Evolutionary conservation across 192 early-diverging fungal genomes (phyloP).

Genomic region (Pecoramyces ruminantium): DNA sequence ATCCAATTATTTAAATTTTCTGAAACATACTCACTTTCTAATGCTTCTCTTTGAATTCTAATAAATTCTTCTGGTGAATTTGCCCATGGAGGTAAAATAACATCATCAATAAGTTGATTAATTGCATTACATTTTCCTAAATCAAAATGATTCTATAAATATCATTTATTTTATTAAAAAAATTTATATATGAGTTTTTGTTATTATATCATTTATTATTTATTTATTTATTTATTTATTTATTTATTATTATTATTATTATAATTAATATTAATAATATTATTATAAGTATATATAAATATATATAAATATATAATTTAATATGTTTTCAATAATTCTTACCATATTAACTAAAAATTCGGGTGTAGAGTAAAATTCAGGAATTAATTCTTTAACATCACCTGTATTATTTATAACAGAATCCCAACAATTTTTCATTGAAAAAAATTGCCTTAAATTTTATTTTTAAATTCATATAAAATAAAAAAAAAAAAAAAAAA

Average conservation of each 20-base stretch:
- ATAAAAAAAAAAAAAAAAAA: too few species aligned
- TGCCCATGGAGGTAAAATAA: slow-evolving; percentile 79
- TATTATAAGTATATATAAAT: too few species aligned
- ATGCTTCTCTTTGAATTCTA: slow-evolving; percentile 55
- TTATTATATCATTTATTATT: too few species aligned
- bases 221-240: too few species aligned
- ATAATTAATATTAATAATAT: too few species aligned
- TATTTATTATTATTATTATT: too few species aligned
- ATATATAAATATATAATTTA: too few species aligned
- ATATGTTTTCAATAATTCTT: background rate
- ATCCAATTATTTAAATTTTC: slow-evolving; percentile 83
- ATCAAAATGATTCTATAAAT: background rate
- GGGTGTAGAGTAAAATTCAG: slow-evolving; percentile 89
- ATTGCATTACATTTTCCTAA: slow-evolving; percentile 34
- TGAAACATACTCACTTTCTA: slow-evolving; percentile 70
- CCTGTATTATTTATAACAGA: slow-evolving; percentile 54
- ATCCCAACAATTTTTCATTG: slow-evolving; percentile 54
- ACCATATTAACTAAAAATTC: slow-evolving; percentile 62
- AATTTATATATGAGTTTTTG: too few species aligned
- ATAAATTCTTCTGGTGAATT: slow-evolving; percentile 65
- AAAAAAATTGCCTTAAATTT: slow-evolving; percentile 44
- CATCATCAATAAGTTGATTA: slow-evolving; percentile 36
- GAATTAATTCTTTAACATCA: slow-evolving; percentile 84
- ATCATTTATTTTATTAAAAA: too few species aligned
- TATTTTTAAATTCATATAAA: too few species aligned